phyloP scores from a whole-genome alignment of 2,329 filamentous ascomycete genomes.

The Fusarium paranaense region DNA sequence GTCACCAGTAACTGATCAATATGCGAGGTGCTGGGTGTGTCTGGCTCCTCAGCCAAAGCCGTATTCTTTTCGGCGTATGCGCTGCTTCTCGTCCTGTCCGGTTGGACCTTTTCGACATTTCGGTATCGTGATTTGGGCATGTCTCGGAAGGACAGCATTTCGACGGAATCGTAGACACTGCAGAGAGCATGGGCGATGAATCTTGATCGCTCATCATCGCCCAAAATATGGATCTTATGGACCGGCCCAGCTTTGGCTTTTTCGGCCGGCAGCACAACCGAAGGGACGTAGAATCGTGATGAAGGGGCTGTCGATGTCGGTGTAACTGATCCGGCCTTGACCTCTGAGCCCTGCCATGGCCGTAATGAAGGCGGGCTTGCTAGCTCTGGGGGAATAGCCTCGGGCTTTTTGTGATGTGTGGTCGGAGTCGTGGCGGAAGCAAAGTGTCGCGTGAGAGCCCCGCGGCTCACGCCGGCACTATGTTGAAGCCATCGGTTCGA shows the following conservation, averaged over 20 bases:
- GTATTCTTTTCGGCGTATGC: conserved; percentile 37
- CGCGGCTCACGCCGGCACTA: conserved; percentile 53
- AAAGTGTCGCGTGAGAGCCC: conserved; percentile 50
- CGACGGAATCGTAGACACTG: conserved; percentile 55
- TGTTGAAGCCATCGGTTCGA: conserved; percentile 53
- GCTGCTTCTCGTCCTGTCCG: conserved; percentile 31
- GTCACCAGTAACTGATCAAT: conserved; percentile 81
- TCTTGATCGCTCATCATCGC: conserved; percentile 54
- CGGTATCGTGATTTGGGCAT: conserved; percentile 45
- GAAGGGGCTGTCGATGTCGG: conserved; percentile 26
- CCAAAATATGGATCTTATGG: conserved; percentile 57
- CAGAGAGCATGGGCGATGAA: conserved; percentile 57
- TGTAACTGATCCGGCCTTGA: conserved; percentile 16
- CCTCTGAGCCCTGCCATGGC: conserved; percentile 35
- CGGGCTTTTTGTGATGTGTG: conserved; percentile 38
- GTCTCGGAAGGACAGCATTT: conserved; percentile 47
- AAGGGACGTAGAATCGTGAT: conserved; percentile 50
- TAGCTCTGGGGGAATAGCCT: conserved; percentile 37
- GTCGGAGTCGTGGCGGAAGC: conserved; percentile 44
- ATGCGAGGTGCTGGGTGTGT: conserved; percentile 54
- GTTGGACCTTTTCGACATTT: conserved; percentile 44
- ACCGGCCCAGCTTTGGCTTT: conserved; percentile 48
- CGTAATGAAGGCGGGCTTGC: conserved; percentile 20
- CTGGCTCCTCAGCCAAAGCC: conserved; percentile 18
- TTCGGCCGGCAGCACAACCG: conserved; percentile 50